phyloP scores from a whole-genome alignment of 2,329 filamentous ascomycete genomes.

The Stagonosporopsis tanaceti region DNA sequence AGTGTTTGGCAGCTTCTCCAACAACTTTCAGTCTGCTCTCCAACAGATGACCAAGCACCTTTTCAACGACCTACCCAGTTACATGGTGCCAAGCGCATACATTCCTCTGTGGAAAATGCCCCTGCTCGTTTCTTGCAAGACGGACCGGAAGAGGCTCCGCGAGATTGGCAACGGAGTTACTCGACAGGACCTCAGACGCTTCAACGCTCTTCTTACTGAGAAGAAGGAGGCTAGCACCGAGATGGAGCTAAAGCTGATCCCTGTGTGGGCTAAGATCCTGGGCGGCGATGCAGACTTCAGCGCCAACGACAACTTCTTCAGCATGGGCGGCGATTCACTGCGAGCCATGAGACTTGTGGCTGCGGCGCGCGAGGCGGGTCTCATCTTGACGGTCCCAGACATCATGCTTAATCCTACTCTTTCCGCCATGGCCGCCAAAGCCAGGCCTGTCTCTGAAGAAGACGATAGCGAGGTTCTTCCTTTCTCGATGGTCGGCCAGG shows the following conservation, averaged over 20 bases:
- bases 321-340: slow-evolving; percentile 60
- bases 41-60: slow-evolving; percentile 42
- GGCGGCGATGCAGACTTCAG: slow-evolving; percentile 45
- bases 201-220: slow-evolving; percentile 40
- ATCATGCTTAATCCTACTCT: slow-evolving; percentile 61
- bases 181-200: slow-evolving; percentile 42
- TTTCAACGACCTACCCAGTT: slow-evolving; percentile 39
- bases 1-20: slow-evolving; percentile 43
- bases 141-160: slow-evolving; percentile 45
- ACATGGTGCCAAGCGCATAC: slow-evolving; percentile 49
- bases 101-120: slow-evolving; percentile 49
- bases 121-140: slow-evolving; percentile 47
- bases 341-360: slow-evolving; percentile 65
- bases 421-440: slow-evolving; percentile 55
- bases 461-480: slow-evolving; percentile 35
- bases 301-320: slow-evolving; percentile 54
- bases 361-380: slow-evolving; percentile 58
- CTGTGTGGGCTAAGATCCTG: slow-evolving; percentile 44
- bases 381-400: slow-evolving; percentile 62
- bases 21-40: slow-evolving; percentile 39
- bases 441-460: slow-evolving; percentile 30
- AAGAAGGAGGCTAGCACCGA: slow-evolving; percentile 55
- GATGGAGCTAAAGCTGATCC: slow-evolving; percentile 40
- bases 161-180: slow-evolving; percentile 45
- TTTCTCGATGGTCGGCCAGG: slow-evolving; percentile 43